Base-by-base conservation (phyloP, 495 filamentous ascomycete species). In the Aspergillus cavernicola region DNA sequence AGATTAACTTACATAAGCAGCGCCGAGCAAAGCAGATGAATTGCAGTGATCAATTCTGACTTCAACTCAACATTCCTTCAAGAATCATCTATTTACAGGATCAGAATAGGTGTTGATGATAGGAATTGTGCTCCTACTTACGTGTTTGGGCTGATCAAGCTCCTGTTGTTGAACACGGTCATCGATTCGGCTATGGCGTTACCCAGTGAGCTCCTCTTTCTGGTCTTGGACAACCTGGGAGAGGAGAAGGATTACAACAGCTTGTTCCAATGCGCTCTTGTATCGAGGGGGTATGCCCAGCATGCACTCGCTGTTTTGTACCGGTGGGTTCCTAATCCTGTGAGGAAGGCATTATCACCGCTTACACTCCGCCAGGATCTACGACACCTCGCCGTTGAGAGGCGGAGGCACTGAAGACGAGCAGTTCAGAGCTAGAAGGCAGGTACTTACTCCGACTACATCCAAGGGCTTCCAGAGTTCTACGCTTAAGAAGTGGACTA, bases 231-330 rank as follows among this genome's bases (percentile, higher is more conserved):
- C 47, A 51, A 61, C 49, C 51, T 68, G 4, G 57, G 58, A n/a
- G 60, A 62, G 7, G 58, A 68, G 44, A 55, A 46, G 24, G 60
- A 69, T 39, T 60, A 60, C 44, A 65, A 62, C 55, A 67, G 57
- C 26, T 44, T 66, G 6, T 65, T 54, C 22, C 62, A 65, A 58
- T 69, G 62, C 50, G 58, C 64, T 0, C 51, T 69, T 16, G 52
- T 53, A 9, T 67, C 59, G 15, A 63, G 46, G 53, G 52, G 26
- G 44, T 60, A 88, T 3, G 80, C 81, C 0, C 58, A 73, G 12
- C 74, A 84, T 45, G 81, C 86, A 3, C 50, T 90, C 32, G 68
- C 78, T 6, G 68, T 76, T 53, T 68, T 92, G 0, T 92, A 91
- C 60, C 73, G 82, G 83, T 84, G 66, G 12, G 33, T 45, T n/a